Evolutionary conservation across 2,329 filamentous ascomycete species (phyloP), one percentile per base, ranked within the genome.

Genomic region (Apiospora hydei): DNA sequence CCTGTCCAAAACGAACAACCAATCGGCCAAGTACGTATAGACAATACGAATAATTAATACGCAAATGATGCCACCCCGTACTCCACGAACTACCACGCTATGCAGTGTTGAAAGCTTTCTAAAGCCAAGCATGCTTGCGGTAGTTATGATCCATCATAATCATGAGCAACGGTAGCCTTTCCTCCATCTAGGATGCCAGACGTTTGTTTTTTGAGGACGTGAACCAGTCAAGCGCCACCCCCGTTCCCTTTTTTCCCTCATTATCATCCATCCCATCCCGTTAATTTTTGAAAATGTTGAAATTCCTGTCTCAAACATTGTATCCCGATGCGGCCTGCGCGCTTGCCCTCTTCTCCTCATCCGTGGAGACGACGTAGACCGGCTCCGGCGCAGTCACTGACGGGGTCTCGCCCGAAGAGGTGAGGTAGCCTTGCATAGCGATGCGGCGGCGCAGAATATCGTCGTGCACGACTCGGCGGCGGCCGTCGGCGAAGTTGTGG

Each of bases 401-500:
- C 26, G 34, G 57, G 8, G 18, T 4, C 57, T 47, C 46, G n/a
- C 4, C 3, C 67, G 67, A 34, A 6, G 47, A 30, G 38, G 26
- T 30, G 30, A 70, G 47, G 14, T 53, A 68, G 18, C 61, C 47
- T 10, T 67, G 38, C 44, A 72, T 41, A 21, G 64, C 57, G n/a
- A 70, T 30, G 26, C 71, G 68, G 57, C 69, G 71, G 5, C 30
- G 38, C 24, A 70, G 69, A 21, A 81, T 76, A 47, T 75, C 74
- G 14, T 76, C 74, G 51, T 79, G 71, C 14, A 76, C 75, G 3
- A 75, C 57, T 11, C 75, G 76, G 24, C 72, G 74, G 24, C 70
- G 75, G 34, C 72, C 75, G 41, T 80, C 78, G 2, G 74, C 74
- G 46, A 77, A 73, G 64, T 81, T 81, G 71, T 82, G 78, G 2